Base-by-base conservation (phyloP, 1,139 yeast species). In the Scheffersomyces segobiensis region DNA sequence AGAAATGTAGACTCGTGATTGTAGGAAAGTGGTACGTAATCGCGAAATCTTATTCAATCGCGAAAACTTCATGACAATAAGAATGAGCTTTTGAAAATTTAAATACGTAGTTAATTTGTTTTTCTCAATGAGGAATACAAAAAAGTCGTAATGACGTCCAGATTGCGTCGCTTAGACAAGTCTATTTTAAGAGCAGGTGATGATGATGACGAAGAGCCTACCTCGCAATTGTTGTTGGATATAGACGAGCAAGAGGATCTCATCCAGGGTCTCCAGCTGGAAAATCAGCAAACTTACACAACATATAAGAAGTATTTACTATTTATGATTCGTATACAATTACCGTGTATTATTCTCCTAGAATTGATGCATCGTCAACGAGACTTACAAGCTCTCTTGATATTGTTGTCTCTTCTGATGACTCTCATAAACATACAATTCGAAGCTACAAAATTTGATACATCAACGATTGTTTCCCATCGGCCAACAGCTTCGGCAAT, bases 131-230 rank as follows among this genome's bases (percentile, higher is more conserved):
- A 32, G 12, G 17, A 32, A 32, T 32, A 7, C 5, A 32, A 32
- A 32, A 32, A 10, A 24, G 42, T 24, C 6, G 17, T 48, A 19
- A 48, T 48, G 50, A 62, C 62, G 62, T 58, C 63, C 32, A 53
- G 66, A 32, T 58, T 62, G 32, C 63, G 67, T 46, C 57, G 58
- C 42, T 17, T 63, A 18, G 67, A 65, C 55, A 62, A 57, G 47
- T 58, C 58, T 48, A 58, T 65, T 47, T 59, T 63, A 17, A 32
- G 42, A 32, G 17, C 42, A 32, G 63, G 62, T 20, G 61, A 59
- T 24, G 55, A 56, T 18, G 51, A 55, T 19, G 50, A 50, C 3
- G 52, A 56, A 21, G 53, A 54, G 32, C 26, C 50, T n/a, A 24
- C 17, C 12, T 24, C 21, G 7, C 42, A 14, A 7, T 7, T 32